These are phyloP conservation scores for Diddensiella transvaalensis DNA, from an alignment of 805 yeast species.

Conservation along the genomic window DNA sequence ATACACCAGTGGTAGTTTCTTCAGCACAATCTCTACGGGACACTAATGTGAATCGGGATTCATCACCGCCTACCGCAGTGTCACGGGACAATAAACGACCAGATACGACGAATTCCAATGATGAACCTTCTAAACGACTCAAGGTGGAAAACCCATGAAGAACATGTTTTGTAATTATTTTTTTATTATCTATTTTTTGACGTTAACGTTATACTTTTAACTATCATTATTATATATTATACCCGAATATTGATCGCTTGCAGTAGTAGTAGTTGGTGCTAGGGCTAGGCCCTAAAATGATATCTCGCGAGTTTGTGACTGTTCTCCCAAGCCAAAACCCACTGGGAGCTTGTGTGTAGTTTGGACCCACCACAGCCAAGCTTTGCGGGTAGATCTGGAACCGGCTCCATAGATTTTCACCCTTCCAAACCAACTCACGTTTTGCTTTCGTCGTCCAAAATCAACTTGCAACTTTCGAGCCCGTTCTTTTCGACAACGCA, in stretches of 20 bases:
- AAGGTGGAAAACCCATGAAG: neutral
- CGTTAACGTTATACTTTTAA: too few species aligned
- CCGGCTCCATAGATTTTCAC: neutral
- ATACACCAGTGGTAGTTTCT: constrained; percentile 25
- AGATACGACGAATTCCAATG: neutral
- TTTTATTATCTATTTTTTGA: too few species aligned
- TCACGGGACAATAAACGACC: neutral
- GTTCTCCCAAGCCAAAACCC: too few species aligned
- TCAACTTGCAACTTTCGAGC: constrained; percentile 3
- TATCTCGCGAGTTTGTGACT: too few species aligned
- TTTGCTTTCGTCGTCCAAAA: constrained; percentile 1
- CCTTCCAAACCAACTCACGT: neutral
- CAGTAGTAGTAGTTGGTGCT: too few species aligned
- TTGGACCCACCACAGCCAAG: too few species aligned
- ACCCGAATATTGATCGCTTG: too few species aligned
- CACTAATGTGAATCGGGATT: neutral
- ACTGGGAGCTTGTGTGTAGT: too few species aligned
- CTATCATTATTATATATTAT: too few species aligned
- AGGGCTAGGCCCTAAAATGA: too few species aligned
- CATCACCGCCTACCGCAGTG: neutral
- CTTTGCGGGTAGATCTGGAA: neutral
- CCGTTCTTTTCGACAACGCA: constrained; percentile 3
- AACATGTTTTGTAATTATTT: too few species aligned
- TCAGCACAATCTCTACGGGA: constrained; percentile 1
- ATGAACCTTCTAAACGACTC: neutral